phyloP scores from a whole-genome alignment of 495 filamentous ascomycete genomes.

The Bathelium albidoporum region DNA sequence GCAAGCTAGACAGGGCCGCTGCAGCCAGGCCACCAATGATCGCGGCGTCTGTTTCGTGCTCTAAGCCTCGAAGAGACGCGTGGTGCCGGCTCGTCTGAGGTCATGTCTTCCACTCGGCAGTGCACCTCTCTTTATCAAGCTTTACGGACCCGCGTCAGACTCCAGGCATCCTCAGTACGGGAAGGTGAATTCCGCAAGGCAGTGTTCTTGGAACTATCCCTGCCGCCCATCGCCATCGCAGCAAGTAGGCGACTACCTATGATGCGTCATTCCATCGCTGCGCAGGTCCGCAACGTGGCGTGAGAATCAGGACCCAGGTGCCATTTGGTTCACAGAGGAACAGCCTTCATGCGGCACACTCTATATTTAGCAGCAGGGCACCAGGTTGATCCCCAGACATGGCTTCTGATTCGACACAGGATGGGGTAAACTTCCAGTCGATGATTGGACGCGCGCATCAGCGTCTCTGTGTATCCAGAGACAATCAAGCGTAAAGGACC shows the following conservation, averaged over 20 bases:
- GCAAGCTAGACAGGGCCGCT: neutral
- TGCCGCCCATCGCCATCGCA: neutral
- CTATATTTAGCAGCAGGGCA: too few relatives aligned
- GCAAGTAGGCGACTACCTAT: neutral
- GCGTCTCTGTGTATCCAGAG: too few relatives aligned
- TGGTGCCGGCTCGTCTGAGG: neutral
- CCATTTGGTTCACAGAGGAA: too few relatives aligned
- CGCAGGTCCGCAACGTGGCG: neutral
- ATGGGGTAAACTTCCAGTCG: too few relatives aligned
- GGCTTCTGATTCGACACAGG: too few relatives aligned
- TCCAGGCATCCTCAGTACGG: neutral
- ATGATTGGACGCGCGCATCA: too few relatives aligned
- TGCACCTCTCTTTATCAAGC: neutral
- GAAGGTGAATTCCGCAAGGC: neutral
- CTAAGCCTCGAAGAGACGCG: constrained; percentile 5
- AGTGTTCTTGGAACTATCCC: neutral
- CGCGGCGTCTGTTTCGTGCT: neutral
- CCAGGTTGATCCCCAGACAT: too few relatives aligned
- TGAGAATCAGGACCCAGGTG: neutral
- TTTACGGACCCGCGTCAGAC: neutral
- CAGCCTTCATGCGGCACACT: too few relatives aligned
- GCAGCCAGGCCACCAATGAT: neutral
- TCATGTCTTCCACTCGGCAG: neutral
- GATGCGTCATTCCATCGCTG: neutral
- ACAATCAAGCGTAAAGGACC: too few relatives aligned